Evolutionary conservation across 179 eudicot species (phyloP), one percentile per base, ranked within the genome.

Genomic region (Drosera spatulata): DNA sequence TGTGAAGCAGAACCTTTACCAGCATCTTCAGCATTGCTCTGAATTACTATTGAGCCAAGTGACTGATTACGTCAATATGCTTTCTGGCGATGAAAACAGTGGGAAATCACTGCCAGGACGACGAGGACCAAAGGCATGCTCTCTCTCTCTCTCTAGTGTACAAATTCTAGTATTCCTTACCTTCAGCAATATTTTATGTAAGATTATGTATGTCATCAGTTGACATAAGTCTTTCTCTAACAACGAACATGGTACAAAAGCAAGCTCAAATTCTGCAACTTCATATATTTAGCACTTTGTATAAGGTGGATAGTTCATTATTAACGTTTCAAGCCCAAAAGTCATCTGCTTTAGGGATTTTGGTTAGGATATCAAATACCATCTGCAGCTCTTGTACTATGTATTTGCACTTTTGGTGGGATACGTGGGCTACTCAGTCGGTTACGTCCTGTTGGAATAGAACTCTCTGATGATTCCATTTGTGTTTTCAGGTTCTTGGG

Each of bases 1-100:
- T 64, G 89, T 93, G 46, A 84, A 75, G 70, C 41, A 48, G 6
- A 73, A 86, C 65, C 82, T 93, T 66, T 78, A 84, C 61, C 82
- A 66, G 10, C 95, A 93, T 75, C 93, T 93, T 73, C 95, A 81
- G 67, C 74, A 74, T 68, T 67, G 69, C 55, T 93, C 95, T 33
- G 80, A 61, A 50, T 47, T 55, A 50, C 77, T 84, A 38, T 65
- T 64, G 43, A 61, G 56, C 52, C 96, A 86, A 73, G 81, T 93
- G 67, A 59, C 64, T 14, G 73, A 78, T 43, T 93, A 75, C 71
- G 87, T 66, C 50, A 68, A 76, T 63, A 61, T 69, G 70, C 80
- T 84, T 49, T 69, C 74, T 51, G 71, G 61, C 58, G 73, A 79
- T 53, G 61, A 69, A 45, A 74, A 65, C 69, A 67, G 60, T 58